phyloP scores from a whole-genome alignment of 2,329 filamentous ascomycete genomes.

The Epichloe uncinata region DNA sequence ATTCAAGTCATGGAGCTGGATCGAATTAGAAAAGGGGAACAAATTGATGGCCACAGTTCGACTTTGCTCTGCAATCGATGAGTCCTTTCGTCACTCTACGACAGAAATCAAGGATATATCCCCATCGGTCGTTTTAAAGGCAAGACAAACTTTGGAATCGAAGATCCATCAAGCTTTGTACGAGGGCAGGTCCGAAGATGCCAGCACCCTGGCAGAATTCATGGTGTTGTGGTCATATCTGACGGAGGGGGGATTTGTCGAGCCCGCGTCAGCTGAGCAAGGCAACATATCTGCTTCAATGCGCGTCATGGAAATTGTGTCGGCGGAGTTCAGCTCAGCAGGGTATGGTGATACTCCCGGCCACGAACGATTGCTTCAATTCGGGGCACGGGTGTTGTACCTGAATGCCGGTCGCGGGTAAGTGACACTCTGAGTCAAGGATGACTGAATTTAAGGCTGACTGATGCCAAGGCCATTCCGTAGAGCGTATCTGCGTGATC shows the following conservation, averaged over 20 bases:
- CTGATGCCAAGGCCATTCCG: conserved; percentile 43
- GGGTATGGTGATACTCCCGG: conserved; percentile 18
- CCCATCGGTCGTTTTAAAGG: conserved; percentile 35
- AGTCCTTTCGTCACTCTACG: conserved; percentile 8
- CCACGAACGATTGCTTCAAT: conserved; percentile 57
- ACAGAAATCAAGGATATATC: conserved; percentile 10
- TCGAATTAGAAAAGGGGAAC: conserved; percentile 36
- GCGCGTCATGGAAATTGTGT: conserved; percentile 26
- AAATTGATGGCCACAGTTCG: conserved; percentile 21
- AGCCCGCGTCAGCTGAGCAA: conserved; percentile 33
- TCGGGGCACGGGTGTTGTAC: conserved; percentile 51
- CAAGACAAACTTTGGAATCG: conserved; percentile 37
- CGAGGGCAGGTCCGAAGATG: conserved; percentile 30
- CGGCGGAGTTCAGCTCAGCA: conserved; percentile 27
- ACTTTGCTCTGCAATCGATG: conserved; percentile 27
- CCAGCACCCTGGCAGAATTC: conserved; percentile 45
- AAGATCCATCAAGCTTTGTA: conserved; percentile 44
- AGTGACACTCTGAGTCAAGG: conserved; percentile 10
- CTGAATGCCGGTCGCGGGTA: conserved; percentile 48
- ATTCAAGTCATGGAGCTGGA: conserved; percentile 54
- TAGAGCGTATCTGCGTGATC: conserved; percentile 48
- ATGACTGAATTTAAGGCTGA: not conserved
- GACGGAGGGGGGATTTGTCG: conserved; percentile 23
- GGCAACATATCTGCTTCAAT: conserved; percentile 43
- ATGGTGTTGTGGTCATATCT: conserved; percentile 57